Percentiles rank a stretch among this genome's conserved stretches.
Conservation (phyloP, 1,284 basidiomycete species). For the Schizophyllum commune region DNA sequence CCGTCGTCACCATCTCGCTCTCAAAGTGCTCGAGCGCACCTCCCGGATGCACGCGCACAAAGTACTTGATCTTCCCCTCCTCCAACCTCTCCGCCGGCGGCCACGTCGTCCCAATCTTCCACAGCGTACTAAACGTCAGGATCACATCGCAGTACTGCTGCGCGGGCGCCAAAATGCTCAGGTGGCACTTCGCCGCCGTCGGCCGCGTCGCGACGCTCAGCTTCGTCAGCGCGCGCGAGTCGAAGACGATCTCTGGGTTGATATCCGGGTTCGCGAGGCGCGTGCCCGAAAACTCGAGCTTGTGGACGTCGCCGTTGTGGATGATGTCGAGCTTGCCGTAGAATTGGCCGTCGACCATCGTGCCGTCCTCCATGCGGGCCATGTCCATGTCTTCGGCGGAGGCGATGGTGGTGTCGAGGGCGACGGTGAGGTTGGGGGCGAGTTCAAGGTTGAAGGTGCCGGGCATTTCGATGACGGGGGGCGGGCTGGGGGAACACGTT, state of each 20-base stretch:
- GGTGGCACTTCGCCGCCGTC: conserved; percentile 61
- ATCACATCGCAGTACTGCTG: conserved; percentile 72
- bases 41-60: conserved; percentile 69
- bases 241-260: conserved; percentile 60
- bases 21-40: conserved; percentile 77
- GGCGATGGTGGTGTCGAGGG: conserved; percentile 64
- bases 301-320: conserved; percentile 65
- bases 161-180: conserved; percentile 61
- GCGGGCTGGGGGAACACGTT: conserved; percentile 42
- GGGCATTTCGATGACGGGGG: conserved; percentile 79
- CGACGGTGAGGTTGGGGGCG: conserved; percentile 63
- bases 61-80: conserved; percentile 71
- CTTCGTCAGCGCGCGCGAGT: conserved; percentile 65
- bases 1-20: conserved; percentile 65
- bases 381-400: conserved; percentile 72
- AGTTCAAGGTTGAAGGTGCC: conserved; percentile 75
- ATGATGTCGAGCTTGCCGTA: conserved; percentile 80
- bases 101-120: conserved; percentile 68
- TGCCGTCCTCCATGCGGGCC: conserved; percentile 82
- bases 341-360: conserved; percentile 71
- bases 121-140: conserved; percentile 56
- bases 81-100: conserved; percentile 60
- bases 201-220: conserved; percentile 65
- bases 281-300: conserved; percentile 74
- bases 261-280: conserved; percentile 56